Evolutionary conservation across 352 stramenopile genomes (phyloP), one percentile per base, ranked within the genome.

Genomic region (Globisporangium nodosum): DNA sequence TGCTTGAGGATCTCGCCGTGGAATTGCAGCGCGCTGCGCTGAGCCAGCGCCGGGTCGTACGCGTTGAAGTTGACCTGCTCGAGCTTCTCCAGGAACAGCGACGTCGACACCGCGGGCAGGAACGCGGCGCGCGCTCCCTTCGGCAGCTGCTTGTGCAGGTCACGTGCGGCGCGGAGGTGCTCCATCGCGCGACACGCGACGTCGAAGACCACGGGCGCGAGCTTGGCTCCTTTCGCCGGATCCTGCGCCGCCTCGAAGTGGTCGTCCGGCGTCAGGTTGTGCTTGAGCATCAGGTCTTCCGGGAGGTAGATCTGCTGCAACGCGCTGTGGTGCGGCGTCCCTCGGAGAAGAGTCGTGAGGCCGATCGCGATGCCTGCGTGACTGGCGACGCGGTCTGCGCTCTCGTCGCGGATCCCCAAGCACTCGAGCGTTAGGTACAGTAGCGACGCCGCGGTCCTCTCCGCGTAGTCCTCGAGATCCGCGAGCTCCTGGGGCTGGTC

Each of bases 341-440:
- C 84, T 21, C 88, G 78, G 12, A 97, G 64, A 31, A 96, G 63
- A 43, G 87, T 97, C 52, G 85, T 69, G 18, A 97, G 74, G 1
- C 90, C 89, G 21, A 94, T 85, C 33, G 87, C 84, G 15, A 95
- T 77, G 40, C 90, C 90, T 0, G 88, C 85, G 65, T 97, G 87
- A 54, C 72, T 80, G 6, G 89, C 90, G 5, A 83, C 87, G 33
- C 84, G 75, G 58, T 96, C 88, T 11, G 83, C 85, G 5, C 61
- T 71, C 49, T 86, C 68, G 50, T 96, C 79, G 16, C 81, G 74
- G 37, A 97, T 67, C 33, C 76, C 82, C 1, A 96, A 63, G 52
- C 86, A 88, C 61, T 97, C 90, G 20, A 97, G 74, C 39, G 84
- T 92, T 27, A 97, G 66, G 64, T 96, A 97, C 47, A 97, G 54